Evolutionary conservation across 1,284 basidiomycete genomes (phyloP), one percentile per base, ranked within the genome.

Genomic region (Dichomitus squalens): DNA sequence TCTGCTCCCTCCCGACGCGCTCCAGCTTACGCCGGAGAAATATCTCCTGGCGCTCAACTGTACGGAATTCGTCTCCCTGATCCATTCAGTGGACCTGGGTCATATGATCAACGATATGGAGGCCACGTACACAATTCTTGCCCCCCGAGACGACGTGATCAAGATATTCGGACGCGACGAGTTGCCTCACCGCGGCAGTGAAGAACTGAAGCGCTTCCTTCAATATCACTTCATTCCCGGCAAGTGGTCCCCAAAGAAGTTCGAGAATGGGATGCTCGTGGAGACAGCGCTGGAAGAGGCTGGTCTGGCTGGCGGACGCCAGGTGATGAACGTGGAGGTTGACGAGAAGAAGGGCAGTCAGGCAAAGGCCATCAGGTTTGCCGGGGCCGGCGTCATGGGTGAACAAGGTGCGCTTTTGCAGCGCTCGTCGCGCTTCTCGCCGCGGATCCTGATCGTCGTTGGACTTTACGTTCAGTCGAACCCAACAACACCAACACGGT

Each of bases 1-100:
- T 21, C 84, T 99, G 12, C 72, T 97, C 12, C 92, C 95, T 1
- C 80, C 84, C 0, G 86, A 84, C 7, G 80, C 90, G 31, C 84
- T 99, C 44, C 80, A 85, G 63, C 76, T 96, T 43, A 96, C 93
- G 1, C 89, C 95, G 5, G 96, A 99, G 76, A 98, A 99, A 74
- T 95, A 87, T 60, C 85, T 97, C 5, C 79, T 96, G 21, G 85
- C 92, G 0, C 81, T 98, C 58, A 94, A 98, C 68, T 97, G 95
- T 70, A 92, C 92, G 0, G 82, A 84, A 29, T 98, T 99, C 71
- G 93, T 99, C 47, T 89, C 89, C 2, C 79, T 97, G 31, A 77
- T 98, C 36, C 92, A 93, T 61, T 89, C 92, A 4, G 91, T 92
- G 46, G 80, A 91, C 59, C 82, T 98, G 46, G 86, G 84, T 0